Evolutionary conservation across 192 early-diverging fungal genomes (phyloP).

Genomic region (Backusella circina): DNA sequence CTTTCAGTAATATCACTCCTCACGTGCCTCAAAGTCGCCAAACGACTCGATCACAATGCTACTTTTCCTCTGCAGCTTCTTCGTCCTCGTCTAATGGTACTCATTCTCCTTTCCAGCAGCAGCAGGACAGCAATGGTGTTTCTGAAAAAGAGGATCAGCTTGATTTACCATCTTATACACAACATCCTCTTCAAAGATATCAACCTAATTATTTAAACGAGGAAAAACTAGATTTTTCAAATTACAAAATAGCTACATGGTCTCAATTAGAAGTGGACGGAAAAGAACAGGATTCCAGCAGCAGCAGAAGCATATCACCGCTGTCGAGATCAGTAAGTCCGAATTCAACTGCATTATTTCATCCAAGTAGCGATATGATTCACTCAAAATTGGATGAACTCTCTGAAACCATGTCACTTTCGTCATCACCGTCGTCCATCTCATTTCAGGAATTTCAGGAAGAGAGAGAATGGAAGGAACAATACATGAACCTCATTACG

Average conservation of each 20-base stretch:
- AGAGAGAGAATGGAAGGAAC: conserved; percentile 9
- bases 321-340: conserved; percentile 9
- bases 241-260: not conserved
- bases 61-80: not conserved
- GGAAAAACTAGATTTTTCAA: not conserved
- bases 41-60: conserved; percentile 4
- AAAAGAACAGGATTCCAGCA: not conserved
- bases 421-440: not conserved
- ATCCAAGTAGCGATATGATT: conserved; percentile 18
- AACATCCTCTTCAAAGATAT: not conserved
- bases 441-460: not conserved
- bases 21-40: not conserved
- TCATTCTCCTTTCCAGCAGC: not conserved
- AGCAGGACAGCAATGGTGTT: not conserved
- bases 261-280: not conserved
- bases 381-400: conserved; percentile 25
- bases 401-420: conserved; percentile 16
- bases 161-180: not conserved
- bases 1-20: not conserved
- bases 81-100: not conserved
- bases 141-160: not conserved
- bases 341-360: conserved; percentile 20
- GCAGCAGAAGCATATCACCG: not conserved
- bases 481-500: conserved; percentile 13
- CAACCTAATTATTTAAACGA: not conserved